Evolutionary conservation across 495 filamentous ascomycete genomes (phyloP).

Genomic region (Lasiosphaeria hispida): DNA sequence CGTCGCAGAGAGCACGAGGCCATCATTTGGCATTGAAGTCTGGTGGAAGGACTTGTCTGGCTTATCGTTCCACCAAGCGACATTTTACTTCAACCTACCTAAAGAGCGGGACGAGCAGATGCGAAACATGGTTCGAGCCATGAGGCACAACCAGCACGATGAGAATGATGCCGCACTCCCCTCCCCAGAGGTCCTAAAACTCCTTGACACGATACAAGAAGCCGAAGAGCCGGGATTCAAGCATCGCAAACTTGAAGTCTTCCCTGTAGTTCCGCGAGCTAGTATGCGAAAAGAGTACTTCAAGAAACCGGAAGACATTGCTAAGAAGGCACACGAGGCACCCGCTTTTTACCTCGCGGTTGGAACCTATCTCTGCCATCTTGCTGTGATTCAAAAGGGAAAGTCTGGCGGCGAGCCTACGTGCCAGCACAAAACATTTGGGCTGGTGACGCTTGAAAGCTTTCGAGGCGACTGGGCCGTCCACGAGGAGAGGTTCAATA

Average conservation of each 20-base stretch:
- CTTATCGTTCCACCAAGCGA: constrained; percentile 46
- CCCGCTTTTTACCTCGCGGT: constrained; percentile 84
- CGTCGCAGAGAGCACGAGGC: constrained; percentile 72
- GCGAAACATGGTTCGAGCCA: constrained; percentile 61
- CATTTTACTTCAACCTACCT: constrained; percentile 69
- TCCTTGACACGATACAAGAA: constrained; percentile 66
- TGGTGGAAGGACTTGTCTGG: constrained; percentile 67
- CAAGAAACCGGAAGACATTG: constrained; percentile 44
- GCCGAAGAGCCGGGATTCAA: constrained; percentile 65
- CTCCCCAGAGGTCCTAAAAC: constrained; percentile 58
- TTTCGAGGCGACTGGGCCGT: constrained; percentile 39
- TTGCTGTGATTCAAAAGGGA: constrained; percentile 60
- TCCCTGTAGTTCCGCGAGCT: constrained; percentile 76
- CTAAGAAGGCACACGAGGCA: constrained; percentile 69
- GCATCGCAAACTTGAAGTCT: constrained; percentile 70
- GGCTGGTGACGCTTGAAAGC: constrained; percentile 68
- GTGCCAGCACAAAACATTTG: constrained; percentile 52
- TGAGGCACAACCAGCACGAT: constrained; percentile 38
- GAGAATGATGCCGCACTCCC: constrained; percentile 52
- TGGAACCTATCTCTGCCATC: constrained; percentile 76
- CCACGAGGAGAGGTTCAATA: constrained; percentile 79
- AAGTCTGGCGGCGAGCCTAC: constrained; percentile 52
- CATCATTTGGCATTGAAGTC: constrained; percentile 79
- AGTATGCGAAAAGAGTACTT: constrained; percentile 43
- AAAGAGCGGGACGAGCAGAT: constrained; percentile 76